Percentiles rank a stretch among this genome's conserved stretches.
Conservation (phyloP, 2,329 filamentous ascomycete genomes). For the Fusarium papillatum region DNA sequence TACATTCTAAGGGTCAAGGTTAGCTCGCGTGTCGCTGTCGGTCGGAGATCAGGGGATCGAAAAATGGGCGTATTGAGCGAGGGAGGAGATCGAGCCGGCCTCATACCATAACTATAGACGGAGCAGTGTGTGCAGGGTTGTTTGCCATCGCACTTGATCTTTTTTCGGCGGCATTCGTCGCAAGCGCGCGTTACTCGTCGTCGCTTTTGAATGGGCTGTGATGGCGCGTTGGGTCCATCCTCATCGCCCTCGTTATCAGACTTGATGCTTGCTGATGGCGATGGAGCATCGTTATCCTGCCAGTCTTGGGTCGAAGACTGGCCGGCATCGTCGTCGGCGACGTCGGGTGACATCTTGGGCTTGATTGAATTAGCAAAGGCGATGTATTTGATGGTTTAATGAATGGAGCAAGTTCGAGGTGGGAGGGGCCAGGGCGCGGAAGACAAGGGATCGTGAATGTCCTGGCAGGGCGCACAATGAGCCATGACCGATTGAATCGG, state of each 20-base stretch:
- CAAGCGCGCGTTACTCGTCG: constrained; percentile 85
- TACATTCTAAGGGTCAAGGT: constrained; percentile 76
- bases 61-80: constrained; percentile 5
- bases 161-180: constrained; percentile 87
- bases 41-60: constrained; percentile 3
- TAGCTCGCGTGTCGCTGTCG: constrained; percentile 24
- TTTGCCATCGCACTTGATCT: constrained; percentile 90
- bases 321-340: constrained; percentile 60
- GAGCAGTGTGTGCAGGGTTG: constrained; percentile 96
- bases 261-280: constrained; percentile 58
- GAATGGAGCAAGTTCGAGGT: constrained; percentile 20
- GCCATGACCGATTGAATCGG: constrained; percentile 19
- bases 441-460: constrained; percentile 20
- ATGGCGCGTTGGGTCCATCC: constrained; percentile 53
- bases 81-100: constrained; percentile 3
- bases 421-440: constrained; percentile 17
- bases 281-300: constrained; percentile 52
- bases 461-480: constrained; percentile 16
- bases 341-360: constrained; percentile 52
- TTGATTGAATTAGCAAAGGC: constrained; percentile 40
- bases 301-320: constrained; percentile 51
- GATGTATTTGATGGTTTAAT: constrained; percentile 16
- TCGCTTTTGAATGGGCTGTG: constrained; percentile 79
- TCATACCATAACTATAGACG: constrained; percentile 95
- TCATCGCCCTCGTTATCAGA: constrained; percentile 59